Percentiles rank a stretch among this genome's conserved stretches.
Conservation (phyloP, 768 basidiomycete genomes). For the Suillus fuscotomentosus region DNA sequence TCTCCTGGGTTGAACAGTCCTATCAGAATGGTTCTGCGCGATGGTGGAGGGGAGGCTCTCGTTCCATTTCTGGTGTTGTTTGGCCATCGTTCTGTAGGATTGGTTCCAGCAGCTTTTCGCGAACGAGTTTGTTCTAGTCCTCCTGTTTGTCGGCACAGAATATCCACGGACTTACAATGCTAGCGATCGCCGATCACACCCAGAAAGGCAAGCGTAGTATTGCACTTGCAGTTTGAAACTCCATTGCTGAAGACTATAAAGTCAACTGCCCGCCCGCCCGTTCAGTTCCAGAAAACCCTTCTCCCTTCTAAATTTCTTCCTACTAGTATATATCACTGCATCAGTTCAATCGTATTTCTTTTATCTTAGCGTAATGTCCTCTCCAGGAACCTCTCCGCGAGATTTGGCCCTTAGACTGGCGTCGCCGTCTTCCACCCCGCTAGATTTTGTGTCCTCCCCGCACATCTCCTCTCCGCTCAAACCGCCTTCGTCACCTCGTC, state of each 20-base stretch:
- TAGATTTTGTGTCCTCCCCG: slow-evolving; percentile 20
- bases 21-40: not conserved
- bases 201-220: not conserved
- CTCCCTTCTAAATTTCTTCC: not conserved
- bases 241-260: not conserved
- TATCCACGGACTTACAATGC: not conserved
- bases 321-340: not conserved
- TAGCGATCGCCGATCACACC: not conserved
- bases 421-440: not conserved
- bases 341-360: not conserved
- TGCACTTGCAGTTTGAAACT: not conserved
- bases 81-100: not conserved
- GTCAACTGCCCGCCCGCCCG: not conserved
- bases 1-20: not conserved
- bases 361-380: not conserved
- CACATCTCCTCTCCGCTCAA: slow-evolving; percentile 27
- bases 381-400: not conserved
- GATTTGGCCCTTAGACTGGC: not conserved
- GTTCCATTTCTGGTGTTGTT: not conserved
- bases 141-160: not conserved
- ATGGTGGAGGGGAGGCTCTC: not conserved
- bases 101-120: not conserved
- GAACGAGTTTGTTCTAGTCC: not conserved
- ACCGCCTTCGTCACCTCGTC: slow-evolving; percentile 13
- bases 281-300: not conserved